Evolutionary conservation across 345 rosid species (phyloP), one percentile per base, ranked within the genome.

Genomic region (Laguncularia racemosa): DNA sequence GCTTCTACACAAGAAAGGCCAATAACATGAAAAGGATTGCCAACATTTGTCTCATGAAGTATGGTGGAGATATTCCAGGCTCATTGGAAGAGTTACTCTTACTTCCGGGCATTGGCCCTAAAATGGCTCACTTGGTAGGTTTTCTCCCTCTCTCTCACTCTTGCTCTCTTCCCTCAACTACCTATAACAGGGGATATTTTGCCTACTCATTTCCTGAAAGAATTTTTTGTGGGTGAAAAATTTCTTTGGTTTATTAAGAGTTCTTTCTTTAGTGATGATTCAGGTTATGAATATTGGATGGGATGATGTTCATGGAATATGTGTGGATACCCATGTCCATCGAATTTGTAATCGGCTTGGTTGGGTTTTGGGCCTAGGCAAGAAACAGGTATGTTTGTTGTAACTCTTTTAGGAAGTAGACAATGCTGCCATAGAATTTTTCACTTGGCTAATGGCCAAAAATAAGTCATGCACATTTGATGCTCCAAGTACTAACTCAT

Each of bases 71-170:
- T 72, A 92, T 92, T 57, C 97, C 98, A 21, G 72, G 79, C 64
- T 76, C 97, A 28, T 75, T 92, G 79, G 93, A 92, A 71, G 98
- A 78, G 51, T 73, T 92, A 62, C 84, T 89, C 12, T 61, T 81
- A 53, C 98, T 92, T 67, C 98, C 96, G 44, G 97, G 98, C 66
- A 88, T 92, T 57, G 98, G 97, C 49, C 97, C 98, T 18, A 92
- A 92, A 82, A 74, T 78, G 83, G 83, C 83, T 48, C 83, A 78
- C 57, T 56, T 78, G 83, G 83, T 75, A 67, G 50, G 77, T 33
- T 20, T 26, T 26, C 1, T 40, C n/a, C 44, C 44, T 11, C 13
- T n/a, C n/a, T n/a, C n/a, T n/a, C n/a, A n/a, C n/a, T n/a, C n/a
- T n/a, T n/a, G n/a, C n/a, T n/a, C n/a, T n/a, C n/a, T n/a, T n/a